Base-by-base conservation (phyloP, 805 yeast species). In the Myxozyma neglecta region DNA sequence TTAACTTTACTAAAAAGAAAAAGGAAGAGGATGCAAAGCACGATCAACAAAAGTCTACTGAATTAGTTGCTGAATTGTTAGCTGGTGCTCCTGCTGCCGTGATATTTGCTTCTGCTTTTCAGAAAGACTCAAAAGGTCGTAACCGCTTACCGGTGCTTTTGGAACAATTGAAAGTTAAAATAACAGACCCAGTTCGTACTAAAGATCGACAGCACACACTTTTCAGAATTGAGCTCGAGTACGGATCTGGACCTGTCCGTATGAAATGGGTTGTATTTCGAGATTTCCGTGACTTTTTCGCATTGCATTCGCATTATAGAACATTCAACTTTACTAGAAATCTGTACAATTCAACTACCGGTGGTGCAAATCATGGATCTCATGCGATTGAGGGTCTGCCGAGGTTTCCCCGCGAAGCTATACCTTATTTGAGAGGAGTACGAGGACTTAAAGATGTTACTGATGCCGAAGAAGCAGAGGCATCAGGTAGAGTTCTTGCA, bases 191-290 rank as follows among this genome's bases (percentile, higher is more conserved):
- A 14, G 56, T 65, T 20, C 65, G 66, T 3, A 58, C 66, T 14
- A 66, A 65, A 14, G 86, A 84, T 65, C 59, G 77, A 68, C 56
- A 73, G 74, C 78, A 77, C 53, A 73, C 74, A 59, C 81, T 79
- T 57, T 88, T 83, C 68, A 79, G 82, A 61, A 77, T 94, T n/a
- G 89, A 87, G 53, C 77, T 94, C 49, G 97, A 92, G 71, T 94
- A 94, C 71, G 99, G 98, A 6, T 83, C 91, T 37, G 97, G 97
- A 1, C 83, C 85, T 6, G 83, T 86, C 59, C 76, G 91, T 57
- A 77, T 91, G 68, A 83, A 83, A 68, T 94, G 99, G 99, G 78
- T 86, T 0, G 83, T 94, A 6, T 79, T 84, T 35, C 87, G 87
- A 69, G 87, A 85, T 24, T 83, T 86, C 52, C 84, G 85, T 68